These are phyloP conservation scores for Yamadazyma scolyti DNA, from an alignment of 805 yeast genomes.

Conservation along the genomic window DNA sequence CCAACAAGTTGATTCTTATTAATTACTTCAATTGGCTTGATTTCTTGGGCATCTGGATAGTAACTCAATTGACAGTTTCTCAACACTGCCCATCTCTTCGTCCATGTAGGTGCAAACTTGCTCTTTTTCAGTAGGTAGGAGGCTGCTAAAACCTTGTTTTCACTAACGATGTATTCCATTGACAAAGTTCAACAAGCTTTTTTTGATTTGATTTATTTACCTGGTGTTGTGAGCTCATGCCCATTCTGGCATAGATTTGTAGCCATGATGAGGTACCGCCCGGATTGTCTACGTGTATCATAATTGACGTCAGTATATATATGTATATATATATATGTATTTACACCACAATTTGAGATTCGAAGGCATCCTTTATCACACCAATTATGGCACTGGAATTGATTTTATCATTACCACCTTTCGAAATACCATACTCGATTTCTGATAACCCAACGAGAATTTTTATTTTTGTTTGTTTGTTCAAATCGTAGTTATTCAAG, in stretches of 20 bases:
- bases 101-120: constrained; percentile 33
- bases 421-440: constrained; percentile 84
- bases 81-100: constrained; percentile 36
- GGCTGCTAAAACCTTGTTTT: constrained; percentile 17
- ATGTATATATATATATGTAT: too few species aligned
- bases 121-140: constrained; percentile 29
- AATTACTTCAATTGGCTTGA: constrained; percentile 32
- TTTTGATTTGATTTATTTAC: too few species aligned
- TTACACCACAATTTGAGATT: constrained; percentile 16
- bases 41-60: constrained; percentile 36
- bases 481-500: constrained; percentile 64
- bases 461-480: constrained; percentile 55
- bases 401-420: constrained; percentile 88
- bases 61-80: constrained; percentile 35
- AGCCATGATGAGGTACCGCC: too few species aligned
- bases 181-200: too few species aligned
- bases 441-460: constrained; percentile 75
- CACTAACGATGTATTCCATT: too few species aligned
- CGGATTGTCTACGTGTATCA: too few species aligned
- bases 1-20: constrained; percentile 17
- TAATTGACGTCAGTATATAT: too few species aligned
- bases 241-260: too few species aligned
- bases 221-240: too few species aligned
- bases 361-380: constrained; percentile 68
- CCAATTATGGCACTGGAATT: constrained; percentile 91